Evolutionary conservation across 805 yeast genomes (phyloP).

Genomic region (Scheffersomyces ergatensis): DNA sequence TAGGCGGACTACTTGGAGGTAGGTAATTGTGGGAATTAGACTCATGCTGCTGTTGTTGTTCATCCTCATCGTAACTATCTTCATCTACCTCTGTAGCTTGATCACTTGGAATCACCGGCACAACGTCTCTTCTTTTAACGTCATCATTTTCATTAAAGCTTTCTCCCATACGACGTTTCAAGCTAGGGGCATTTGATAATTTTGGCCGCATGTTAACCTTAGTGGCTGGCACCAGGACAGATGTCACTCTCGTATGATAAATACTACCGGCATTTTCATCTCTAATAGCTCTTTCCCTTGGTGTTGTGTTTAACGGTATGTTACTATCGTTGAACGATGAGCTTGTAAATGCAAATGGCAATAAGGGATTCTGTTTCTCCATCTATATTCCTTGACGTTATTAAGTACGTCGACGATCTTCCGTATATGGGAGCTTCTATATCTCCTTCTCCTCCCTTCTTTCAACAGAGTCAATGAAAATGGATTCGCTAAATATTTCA

Average conservation of each 20-base stretch:
- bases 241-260: constrained; percentile 37
- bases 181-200: constrained; percentile 23
- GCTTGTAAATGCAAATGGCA: constrained; percentile 50
- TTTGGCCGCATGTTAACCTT: constrained; percentile 17
- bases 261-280: constrained; percentile 45
- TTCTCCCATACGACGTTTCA: constrained; percentile 42
- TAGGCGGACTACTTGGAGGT: constrained; percentile 41
- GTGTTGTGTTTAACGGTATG: constrained; percentile 35
- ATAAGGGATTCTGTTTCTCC: constrained; percentile 36
- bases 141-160: constrained; percentile 43
- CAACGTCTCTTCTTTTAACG: constrained; percentile 30
- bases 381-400: constrained; percentile 6
- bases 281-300: constrained; percentile 34
- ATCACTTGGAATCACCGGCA: constrained; percentile 10
- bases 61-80: constrained; percentile 11
- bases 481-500: too few species aligned
- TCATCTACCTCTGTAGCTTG: constrained; percentile 17
- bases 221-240: not conserved
- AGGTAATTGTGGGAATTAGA: constrained; percentile 4
- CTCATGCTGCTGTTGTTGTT: constrained; percentile 3
- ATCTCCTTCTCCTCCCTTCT: too few species aligned
- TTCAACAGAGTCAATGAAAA: too few species aligned
- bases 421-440: too few species aligned
- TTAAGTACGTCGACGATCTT: too few species aligned
- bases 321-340: constrained; percentile 30